These are phyloP conservation scores for Exophiala sp. DNA, from an alignment of 2,329 filamentous ascomycete species.

Conservation along the genomic window DNA sequence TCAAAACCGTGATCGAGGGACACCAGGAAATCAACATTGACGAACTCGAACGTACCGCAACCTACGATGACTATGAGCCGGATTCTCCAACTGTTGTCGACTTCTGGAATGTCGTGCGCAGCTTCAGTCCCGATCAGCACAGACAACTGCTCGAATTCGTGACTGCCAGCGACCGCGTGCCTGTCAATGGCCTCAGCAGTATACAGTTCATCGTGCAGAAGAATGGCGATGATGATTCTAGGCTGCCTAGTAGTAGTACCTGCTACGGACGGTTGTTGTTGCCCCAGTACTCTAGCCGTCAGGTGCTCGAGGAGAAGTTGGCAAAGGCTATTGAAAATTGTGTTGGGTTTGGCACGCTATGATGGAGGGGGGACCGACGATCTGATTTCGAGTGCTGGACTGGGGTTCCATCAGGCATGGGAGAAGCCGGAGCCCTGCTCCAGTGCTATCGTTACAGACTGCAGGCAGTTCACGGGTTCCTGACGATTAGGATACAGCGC, in stretches of 20 bases:
- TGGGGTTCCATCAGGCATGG: neutral
- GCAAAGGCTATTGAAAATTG: slow-evolving; percentile 82
- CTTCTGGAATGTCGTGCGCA: slow-evolving; percentile 77
- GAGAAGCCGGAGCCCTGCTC: no score
- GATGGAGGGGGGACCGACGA: slow-evolving; percentile 39
- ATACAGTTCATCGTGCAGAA: slow-evolving; percentile 78
- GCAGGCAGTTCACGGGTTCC: no score
- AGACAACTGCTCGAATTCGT: slow-evolving; percentile 83
- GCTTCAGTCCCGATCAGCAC: slow-evolving; percentile 57
- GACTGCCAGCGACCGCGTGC: slow-evolving; percentile 83
- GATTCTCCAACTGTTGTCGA: slow-evolving; percentile 63
- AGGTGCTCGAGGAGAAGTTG: slow-evolving; percentile 67
- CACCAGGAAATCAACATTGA: slow-evolving; percentile 70
- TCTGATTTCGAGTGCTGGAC: neutral
- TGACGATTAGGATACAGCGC: no score
- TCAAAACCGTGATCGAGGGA: slow-evolving; percentile 79
- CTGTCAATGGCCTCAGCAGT: slow-evolving; percentile 75
- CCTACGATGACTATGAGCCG: slow-evolving; percentile 71
- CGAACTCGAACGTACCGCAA: slow-evolving; percentile 63
- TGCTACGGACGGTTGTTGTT: slow-evolving; percentile 86
- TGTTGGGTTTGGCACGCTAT: slow-evolving; percentile 83
- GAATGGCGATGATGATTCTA: slow-evolving; percentile 59
- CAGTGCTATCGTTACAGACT: no score
- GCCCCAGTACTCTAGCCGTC: slow-evolving; percentile 69
- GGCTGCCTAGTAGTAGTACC: slow-evolving; percentile 79